A percentile compares a stretch with the other conserved stretches of the same genome.
phyloP scores from a whole-genome alignment of 768 basidiomycete species.

The Suillus placidus region DNA sequence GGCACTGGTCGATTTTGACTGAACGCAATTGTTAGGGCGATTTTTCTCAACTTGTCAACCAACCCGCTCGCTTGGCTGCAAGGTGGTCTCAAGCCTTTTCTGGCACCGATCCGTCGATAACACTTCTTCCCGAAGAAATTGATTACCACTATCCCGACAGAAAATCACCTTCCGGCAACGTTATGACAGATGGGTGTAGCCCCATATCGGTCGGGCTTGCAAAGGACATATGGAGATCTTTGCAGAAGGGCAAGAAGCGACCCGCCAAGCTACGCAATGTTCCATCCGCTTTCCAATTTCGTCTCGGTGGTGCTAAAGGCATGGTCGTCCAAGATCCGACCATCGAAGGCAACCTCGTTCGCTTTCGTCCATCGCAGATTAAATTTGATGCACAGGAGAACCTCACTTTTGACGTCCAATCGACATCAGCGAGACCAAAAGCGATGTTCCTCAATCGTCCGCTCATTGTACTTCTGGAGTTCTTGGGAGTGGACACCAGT shows the following conservation, averaged over 20 bases:
- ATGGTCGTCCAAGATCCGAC: slow-evolving; percentile 47
- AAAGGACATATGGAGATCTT: slow-evolving; percentile 37
- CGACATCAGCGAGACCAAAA: slow-evolving; percentile 46
- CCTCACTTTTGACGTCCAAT: slow-evolving; percentile 50
- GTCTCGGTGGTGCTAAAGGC: slow-evolving; percentile 51
- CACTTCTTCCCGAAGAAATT: slow-evolving; percentile 41
- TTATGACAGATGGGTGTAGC: slow-evolving; percentile 58
- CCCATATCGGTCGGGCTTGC: slow-evolving; percentile 44
- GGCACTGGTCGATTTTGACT: not conserved
- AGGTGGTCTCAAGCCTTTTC: slow-evolving; percentile 59
- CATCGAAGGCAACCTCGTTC: slow-evolving; percentile 38
- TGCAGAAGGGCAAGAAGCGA: slow-evolving; percentile 33
- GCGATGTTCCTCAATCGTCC: slow-evolving; percentile 49
- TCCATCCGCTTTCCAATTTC: slow-evolving; percentile 49
- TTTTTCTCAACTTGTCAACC: slow-evolving; percentile 37
- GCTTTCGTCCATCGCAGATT: slow-evolving; percentile 46
- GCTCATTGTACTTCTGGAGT: slow-evolving; percentile 51
- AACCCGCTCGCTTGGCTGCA: slow-evolving; percentile 54
- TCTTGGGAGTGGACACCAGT: slow-evolving; percentile 38
- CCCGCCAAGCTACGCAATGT: slow-evolving; percentile 17
- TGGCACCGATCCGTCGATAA: slow-evolving; percentile 49
- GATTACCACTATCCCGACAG: slow-evolving; percentile 25
- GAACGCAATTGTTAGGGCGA: slow-evolving; percentile 35
- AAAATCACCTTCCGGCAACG: slow-evolving; percentile 25
- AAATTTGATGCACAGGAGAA: slow-evolving; percentile 47